A percentile compares a stretch with the other conserved stretches of the same genome.
These are phyloP conservation scores for Licmophora abbreviata DNA, from an alignment of 108 stramenopile species.

Conservation along the genomic window DNA sequence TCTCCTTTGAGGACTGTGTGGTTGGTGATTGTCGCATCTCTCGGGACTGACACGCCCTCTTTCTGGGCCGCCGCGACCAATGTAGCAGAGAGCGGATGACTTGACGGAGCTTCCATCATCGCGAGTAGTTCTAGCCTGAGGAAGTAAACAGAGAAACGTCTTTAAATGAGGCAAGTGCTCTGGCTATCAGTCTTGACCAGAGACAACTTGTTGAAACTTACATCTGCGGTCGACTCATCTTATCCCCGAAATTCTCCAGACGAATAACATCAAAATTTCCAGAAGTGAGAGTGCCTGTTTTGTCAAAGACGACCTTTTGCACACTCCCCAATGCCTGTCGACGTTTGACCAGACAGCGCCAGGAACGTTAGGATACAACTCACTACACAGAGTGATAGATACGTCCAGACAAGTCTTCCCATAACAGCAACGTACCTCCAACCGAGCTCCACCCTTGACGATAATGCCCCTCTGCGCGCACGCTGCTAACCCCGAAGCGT, in stretches of 20 bases:
- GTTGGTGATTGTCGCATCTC: conserved; percentile 22
- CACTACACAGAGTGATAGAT: too few species aligned
- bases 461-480: conserved; percentile 82
- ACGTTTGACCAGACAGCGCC: too few species aligned
- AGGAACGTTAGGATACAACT: too few species aligned
- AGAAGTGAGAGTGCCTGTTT: conserved; percentile 84
- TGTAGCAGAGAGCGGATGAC: conserved; percentile 74
- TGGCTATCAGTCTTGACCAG: too few species aligned
- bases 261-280: conserved; percentile 63
- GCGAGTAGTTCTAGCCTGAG: conserved; percentile 60
- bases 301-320: conserved; percentile 69
- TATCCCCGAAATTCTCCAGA: conserved; percentile 38
- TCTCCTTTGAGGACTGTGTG: conserved; percentile 80
- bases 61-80: conserved; percentile 69
- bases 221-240: conserved; percentile 34
- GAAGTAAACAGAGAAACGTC: too few species aligned
- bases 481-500: conserved; percentile 82
- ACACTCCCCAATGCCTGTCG: conserved; percentile 55
- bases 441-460: conserved; percentile 71
- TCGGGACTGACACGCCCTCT: conserved; percentile 43
- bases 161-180: too few species aligned
- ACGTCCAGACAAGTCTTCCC: too few species aligned
- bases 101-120: conserved; percentile 73
- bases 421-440: too few species aligned
- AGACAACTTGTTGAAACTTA: too few species aligned